Conservation (phyloP, 1,284 basidiomycete species). For the Xanthoconium separans region DNA sequence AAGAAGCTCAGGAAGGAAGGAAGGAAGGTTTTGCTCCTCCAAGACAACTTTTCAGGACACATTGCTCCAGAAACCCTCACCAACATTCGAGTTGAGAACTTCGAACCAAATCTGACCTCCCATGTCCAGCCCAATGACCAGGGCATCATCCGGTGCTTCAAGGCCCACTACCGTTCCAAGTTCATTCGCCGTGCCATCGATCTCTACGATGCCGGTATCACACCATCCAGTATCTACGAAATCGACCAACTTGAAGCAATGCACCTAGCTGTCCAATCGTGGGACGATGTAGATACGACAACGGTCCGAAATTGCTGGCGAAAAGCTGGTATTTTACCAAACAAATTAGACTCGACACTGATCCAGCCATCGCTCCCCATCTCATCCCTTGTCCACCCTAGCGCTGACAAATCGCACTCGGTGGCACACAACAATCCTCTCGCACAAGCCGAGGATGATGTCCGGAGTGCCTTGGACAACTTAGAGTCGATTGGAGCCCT, state of each 20-base stretch:
- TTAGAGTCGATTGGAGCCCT: too few relatives aligned
- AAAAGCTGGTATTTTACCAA: conserved; percentile 10
- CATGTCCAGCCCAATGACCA: conserved; percentile 10
- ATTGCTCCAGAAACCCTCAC: too few relatives aligned
- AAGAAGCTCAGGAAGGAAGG: too few relatives aligned
- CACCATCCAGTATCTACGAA: not conserved
- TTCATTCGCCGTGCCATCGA: not conserved
- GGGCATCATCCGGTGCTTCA: conserved; percentile 4
- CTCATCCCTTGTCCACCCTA: too few relatives aligned
- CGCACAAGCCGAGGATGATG: too few relatives aligned
- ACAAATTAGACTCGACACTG: too few relatives aligned
- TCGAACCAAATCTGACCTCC: not conserved
- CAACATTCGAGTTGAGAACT: conserved; percentile 1
- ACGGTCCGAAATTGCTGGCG: conserved; percentile 12
- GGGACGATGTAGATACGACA: conserved; percentile 6
- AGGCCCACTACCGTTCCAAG: not conserved
- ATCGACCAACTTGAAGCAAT: conserved; percentile 34
- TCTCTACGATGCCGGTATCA: not conserved
- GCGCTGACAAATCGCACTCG: too few relatives aligned
- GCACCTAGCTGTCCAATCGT: conserved; percentile 22
- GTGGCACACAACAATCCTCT: too few relatives aligned
- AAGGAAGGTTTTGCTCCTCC: too few relatives aligned
- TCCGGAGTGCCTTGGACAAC: too few relatives aligned
- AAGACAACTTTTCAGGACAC: too few relatives aligned
- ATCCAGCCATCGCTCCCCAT: too few relatives aligned